phyloP scores from a whole-genome alignment of 1,284 basidiomycete species.

The Butyriboletus pseudospeciosus region DNA sequence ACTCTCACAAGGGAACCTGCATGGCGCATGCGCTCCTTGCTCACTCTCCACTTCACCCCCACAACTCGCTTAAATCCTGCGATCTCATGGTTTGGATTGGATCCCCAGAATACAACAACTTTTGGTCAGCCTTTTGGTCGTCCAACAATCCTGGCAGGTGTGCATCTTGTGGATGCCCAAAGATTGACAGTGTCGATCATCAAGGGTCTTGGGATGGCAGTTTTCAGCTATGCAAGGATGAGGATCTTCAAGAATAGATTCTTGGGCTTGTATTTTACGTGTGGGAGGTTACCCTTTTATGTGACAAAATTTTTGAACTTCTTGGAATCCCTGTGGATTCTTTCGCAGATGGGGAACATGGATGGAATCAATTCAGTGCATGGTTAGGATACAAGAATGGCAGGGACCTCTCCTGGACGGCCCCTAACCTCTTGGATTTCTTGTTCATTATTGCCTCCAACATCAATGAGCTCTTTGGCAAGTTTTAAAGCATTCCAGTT shows the following conservation, averaged over 20 bases:
- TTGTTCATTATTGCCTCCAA: not conserved
- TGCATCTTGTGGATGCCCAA: not conserved
- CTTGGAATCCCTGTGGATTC: not conserved
- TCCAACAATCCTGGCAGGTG: not conserved
- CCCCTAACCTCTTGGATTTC: not conserved
- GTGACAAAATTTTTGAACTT: not conserved
- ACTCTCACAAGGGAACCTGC: not conserved
- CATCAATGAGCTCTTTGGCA: not conserved
- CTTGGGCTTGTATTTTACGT: not conserved
- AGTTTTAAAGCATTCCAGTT: not conserved
- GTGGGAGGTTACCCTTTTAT: not conserved
- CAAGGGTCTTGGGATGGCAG: not conserved
- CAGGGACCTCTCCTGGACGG: not conserved
- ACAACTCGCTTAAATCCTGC: not conserved
- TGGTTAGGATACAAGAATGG: not conserved
- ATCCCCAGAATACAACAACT: not conserved
- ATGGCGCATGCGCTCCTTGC: not conserved
- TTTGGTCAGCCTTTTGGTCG: not conserved
- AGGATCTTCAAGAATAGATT: not conserved
- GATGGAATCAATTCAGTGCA: not conserved
- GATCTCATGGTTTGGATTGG: not conserved
- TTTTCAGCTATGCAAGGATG: not conserved
- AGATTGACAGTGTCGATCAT: not conserved
- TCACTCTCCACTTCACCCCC: not conserved
- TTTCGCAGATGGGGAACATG: not conserved